Evolutionary conservation across 257 asterid species (phyloP).

Genomic region (Oldenlandia corymbosa): DNA sequence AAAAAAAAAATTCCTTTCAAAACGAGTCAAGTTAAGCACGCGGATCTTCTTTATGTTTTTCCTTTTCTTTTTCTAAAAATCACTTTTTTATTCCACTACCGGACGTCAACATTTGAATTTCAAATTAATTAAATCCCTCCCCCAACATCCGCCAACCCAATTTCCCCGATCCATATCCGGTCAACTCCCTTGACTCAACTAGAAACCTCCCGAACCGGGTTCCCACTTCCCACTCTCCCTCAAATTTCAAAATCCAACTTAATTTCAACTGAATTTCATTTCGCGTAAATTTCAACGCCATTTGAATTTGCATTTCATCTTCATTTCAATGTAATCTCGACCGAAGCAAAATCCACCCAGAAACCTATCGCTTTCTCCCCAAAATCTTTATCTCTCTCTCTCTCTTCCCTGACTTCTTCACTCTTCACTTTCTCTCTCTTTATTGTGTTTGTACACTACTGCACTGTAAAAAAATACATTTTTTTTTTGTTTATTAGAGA

Average conservation of each 20-base stretch:
- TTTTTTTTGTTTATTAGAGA: too few species aligned
- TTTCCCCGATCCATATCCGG: background rate
- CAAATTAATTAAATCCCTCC: background rate
- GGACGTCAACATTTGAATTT: background rate
- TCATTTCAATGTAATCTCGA: conserved; percentile 24
- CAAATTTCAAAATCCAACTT: conserved; percentile 2
- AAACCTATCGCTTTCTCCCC: conserved; percentile 5
- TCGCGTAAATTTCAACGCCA: conserved; percentile 48
- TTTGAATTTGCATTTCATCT: conserved; percentile 35
- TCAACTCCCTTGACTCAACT: conserved; percentile 15
- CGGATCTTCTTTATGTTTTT: too few species aligned
- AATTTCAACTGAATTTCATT: conserved; percentile 21
- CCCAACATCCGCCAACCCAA: conserved; percentile 6
- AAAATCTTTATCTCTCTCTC: conserved; percentile 11
- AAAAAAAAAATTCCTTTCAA: too few species aligned
- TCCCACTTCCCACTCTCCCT: conserved; percentile 14
- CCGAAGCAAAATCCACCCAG: conserved; percentile 12
- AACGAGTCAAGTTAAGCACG: too few species aligned
- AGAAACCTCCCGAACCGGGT: conserved; percentile 10
- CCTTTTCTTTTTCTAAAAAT: too few species aligned
- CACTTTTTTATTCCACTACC: background rate
- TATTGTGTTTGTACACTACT: background rate
- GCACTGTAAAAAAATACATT: background rate
- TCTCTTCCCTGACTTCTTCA: conserved; percentile 21
- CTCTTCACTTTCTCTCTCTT: too few species aligned